Conservation (phyloP, 1,284 basidiomycete genomes). For the Dichomitus squalens region DNA sequence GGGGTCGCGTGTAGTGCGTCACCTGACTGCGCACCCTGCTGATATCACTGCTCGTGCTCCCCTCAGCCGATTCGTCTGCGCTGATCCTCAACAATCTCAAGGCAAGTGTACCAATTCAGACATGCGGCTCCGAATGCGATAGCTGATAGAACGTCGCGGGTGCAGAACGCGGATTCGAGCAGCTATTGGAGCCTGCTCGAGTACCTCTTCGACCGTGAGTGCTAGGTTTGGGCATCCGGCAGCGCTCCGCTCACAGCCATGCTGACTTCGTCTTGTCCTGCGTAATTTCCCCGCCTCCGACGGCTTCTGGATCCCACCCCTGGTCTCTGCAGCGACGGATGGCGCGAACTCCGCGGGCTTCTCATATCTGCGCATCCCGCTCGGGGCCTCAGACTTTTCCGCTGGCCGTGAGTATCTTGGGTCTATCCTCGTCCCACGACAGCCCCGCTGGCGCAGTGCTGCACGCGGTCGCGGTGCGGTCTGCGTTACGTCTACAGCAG, state of each 20-base stretch:
- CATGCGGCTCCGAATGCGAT: neutral
- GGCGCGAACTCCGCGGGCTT: constrained; percentile 48
- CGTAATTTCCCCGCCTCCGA: neutral
- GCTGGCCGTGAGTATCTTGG: constrained; percentile 21
- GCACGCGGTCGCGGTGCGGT: neutral
- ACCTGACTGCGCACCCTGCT: constrained; percentile 1
- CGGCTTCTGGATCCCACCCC: neutral
- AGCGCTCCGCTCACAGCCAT: neutral
- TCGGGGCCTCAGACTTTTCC: constrained; percentile 53
- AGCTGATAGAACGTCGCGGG: neutral
- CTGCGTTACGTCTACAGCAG: constrained; percentile 1
- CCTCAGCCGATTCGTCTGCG: constrained; percentile 52
- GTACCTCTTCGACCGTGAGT: constrained; percentile 48
- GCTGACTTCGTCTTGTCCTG: neutral
- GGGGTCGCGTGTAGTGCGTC: constrained; percentile 3
- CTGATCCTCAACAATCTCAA: constrained; percentile 46
- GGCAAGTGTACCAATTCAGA: constrained; percentile 29
- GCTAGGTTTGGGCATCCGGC: neutral
- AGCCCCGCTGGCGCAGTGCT: neutral
- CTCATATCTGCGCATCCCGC: constrained; percentile 49
- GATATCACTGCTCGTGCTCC: neutral
- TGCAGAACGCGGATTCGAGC: constrained; percentile 39
- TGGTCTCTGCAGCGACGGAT: constrained; percentile 41
- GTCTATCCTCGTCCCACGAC: neutral
- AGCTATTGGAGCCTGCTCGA: constrained; percentile 49